Evolutionary conservation across 345 rosid species (phyloP).

Genomic region (Melaleuca alternifolia): DNA sequence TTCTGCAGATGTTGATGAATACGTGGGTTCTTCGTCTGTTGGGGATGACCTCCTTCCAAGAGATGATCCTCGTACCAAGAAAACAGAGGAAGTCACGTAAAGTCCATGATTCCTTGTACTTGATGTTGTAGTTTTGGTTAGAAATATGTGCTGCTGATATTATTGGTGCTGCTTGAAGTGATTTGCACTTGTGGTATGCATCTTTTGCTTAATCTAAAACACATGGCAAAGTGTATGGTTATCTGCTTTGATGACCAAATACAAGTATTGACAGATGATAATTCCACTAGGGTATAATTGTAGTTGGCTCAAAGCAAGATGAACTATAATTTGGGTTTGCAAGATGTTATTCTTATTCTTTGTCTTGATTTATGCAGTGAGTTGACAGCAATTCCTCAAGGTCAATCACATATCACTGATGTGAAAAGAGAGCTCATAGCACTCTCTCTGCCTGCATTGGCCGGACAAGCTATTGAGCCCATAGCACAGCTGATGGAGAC

Average conservation of each 20-base stretch:
- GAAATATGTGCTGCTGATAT: neutral
- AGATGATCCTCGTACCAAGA: slow-evolving; percentile 14
- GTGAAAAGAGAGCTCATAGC: slow-evolving; percentile 54
- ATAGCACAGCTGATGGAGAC: slow-evolving; percentile 85
- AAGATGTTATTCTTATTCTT: neutral
- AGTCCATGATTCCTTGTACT: slow-evolving; percentile 11
- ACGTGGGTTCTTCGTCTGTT: slow-evolving; percentile 6
- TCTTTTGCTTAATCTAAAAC: neutral
- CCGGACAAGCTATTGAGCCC: slow-evolving; percentile 90
- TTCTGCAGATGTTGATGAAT: slow-evolving; percentile 18
- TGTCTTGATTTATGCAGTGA: slow-evolving; percentile 23
- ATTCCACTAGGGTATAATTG: neutral
- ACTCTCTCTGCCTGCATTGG: slow-evolving; percentile 87
- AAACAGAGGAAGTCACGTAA: slow-evolving; percentile 30
- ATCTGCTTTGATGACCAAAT: neutral
- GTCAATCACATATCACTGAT: slow-evolving; percentile 24
- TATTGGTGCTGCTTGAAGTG: neutral
- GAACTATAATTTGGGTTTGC: neutral
- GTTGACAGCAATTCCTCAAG: slow-evolving; percentile 6
- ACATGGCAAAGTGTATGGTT: neutral
- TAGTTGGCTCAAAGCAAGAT: neutral
- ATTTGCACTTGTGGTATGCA: neutral
- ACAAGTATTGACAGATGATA: neutral
- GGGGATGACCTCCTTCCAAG: slow-evolving; percentile 6
- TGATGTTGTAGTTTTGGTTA: neutral